These are phyloP conservation scores for Pochonia chlamydosporia DNA, from an alignment of 2,329 filamentous ascomycete species.

Conservation along the genomic window DNA sequence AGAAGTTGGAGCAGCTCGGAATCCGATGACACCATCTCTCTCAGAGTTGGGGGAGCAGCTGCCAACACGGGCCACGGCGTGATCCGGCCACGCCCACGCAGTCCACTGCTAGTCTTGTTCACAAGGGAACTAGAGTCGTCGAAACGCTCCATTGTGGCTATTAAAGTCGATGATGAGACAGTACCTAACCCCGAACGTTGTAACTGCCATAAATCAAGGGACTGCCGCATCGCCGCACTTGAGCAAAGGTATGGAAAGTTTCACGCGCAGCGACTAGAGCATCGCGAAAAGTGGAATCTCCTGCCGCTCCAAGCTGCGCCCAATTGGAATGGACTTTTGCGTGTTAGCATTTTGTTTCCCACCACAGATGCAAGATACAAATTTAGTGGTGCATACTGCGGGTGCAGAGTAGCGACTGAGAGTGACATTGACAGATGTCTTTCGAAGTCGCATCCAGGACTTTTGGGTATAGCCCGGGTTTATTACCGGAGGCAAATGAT, in stretches of 20 bases:
- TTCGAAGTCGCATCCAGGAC: neutral
- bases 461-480: neutral
- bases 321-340: neutral
- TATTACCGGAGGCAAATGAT: neutral
- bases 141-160: constrained; percentile 11
- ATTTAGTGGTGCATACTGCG: neutral
- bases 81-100: constrained; percentile 1
- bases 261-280: neutral
- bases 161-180: constrained; percentile 16
- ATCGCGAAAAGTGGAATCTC: neutral
- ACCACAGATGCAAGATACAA: neutral
- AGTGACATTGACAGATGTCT: neutral
- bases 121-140: constrained; percentile 7
- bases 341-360: neutral
- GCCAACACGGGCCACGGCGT: constrained; percentile 4
- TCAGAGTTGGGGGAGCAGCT: constrained; percentile 5
- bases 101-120: constrained; percentile 18
- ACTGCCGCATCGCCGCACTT: neutral
- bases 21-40: neutral
- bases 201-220: constrained; percentile 10
- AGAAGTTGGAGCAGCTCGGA: neutral
- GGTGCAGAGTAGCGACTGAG: neutral
- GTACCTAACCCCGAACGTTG: constrained; percentile 19
- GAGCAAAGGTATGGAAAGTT: neutral
- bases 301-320: neutral